These are phyloP conservation scores for Trichoderma virens DNA, from an alignment of 495 filamentous ascomycete species.

Conservation along the genomic window DNA sequence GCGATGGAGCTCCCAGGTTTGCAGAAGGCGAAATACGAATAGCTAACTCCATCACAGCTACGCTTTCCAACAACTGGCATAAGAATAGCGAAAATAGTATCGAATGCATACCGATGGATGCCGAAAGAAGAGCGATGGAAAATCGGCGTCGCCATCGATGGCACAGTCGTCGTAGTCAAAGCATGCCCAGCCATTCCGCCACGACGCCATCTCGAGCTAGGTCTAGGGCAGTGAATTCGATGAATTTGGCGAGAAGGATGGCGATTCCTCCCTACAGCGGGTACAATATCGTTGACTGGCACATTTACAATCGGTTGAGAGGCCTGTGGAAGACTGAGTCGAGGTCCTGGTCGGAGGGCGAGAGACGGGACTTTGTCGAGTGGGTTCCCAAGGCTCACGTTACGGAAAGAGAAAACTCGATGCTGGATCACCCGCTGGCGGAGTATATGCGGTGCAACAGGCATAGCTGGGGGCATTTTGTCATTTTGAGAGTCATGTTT, in stretches of 20 bases:
- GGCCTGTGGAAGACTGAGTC: background rate
- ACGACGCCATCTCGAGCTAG: background rate
- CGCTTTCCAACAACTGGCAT: background rate
- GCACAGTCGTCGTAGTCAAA: background rate
- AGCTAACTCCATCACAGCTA: background rate
- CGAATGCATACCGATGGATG: background rate
- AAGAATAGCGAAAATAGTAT: background rate
- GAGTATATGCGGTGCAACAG: background rate
- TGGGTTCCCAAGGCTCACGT: background rate
- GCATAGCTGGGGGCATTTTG: background rate
- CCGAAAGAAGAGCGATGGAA: background rate
- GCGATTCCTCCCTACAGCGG: background rate
- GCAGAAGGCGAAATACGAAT: too few species aligned
- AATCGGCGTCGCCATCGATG: background rate
- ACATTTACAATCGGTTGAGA: background rate
- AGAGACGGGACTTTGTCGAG: background rate
- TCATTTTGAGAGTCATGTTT: background rate
- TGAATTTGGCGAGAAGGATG: background rate
- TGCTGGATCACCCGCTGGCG: background rate
- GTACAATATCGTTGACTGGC: background rate
- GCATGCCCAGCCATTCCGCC: background rate
- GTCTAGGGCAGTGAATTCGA: background rate
- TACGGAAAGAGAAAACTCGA: background rate
- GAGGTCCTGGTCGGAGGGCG: background rate
- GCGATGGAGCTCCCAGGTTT: too few species aligned